Evolutionary conservation across 441 rosid species (phyloP), one percentile per base, ranked within the genome.

Genomic region (Arabidopsis lyrata): DNA sequence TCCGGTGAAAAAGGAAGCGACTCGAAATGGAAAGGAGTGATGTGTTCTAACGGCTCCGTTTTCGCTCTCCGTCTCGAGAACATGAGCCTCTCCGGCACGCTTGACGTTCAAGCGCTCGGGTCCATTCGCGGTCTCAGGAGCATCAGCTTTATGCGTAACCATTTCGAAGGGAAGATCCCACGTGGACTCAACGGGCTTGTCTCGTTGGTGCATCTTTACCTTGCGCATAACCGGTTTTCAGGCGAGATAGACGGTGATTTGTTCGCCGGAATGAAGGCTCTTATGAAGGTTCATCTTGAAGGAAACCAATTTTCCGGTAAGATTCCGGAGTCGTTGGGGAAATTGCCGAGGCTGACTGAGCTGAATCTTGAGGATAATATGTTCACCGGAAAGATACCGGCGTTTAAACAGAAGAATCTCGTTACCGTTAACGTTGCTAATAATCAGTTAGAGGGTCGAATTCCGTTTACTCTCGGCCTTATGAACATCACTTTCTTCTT

Each of bases 101-200:
- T 94, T 0, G 91, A 91, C 71, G 24, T 83, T 0, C 85, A 85
- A 3, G 44, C 81, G 0, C 86, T 88, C 5, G 34, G 15, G 2
- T 22, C 49, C 2, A 15, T 94, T 64, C 54, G 70, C 0, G 55
- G 63, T 16, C 66, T 94, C 56, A 86, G 83, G 47, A 77, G 91
- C 4, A 54, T 91, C 5, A 88, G 96, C 77, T 76, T 91, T 12
- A 83, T 71, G 85, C 80, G 83, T 66, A 94, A 90, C 63, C 67
- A 68, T 68, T 87, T 94, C 2, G 81, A 80, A 2, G 96, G 99
- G 6, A 42, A 80, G 0, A 32, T 91, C 36, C 94, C 97, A 2
- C 56, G 62, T 50, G 79, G 67, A 5, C 63, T 94, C 11, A 61
- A 58, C 16, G 81, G 81, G 45, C 83, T 94, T 2, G 35, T 15